phyloP scores from a whole-genome alignment of 139 green algal genomes.

The Zygnema circumcarinatum region DNA sequence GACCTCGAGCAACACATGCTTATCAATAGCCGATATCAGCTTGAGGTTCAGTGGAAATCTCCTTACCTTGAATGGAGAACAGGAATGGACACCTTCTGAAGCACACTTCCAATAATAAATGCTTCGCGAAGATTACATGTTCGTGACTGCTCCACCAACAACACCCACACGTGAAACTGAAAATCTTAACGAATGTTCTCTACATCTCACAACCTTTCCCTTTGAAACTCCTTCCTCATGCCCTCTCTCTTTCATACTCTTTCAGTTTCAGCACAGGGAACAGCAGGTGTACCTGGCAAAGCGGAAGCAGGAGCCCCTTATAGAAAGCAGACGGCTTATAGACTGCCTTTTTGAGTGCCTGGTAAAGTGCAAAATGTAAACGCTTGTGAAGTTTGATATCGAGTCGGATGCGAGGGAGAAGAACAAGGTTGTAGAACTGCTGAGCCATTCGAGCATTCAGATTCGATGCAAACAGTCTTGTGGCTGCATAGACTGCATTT shows the following conservation, averaged over 20 bases:
- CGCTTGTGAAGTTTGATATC: slow-evolving; percentile 87
- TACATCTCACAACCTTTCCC: neutral
- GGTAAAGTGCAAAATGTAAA: slow-evolving; percentile 97
- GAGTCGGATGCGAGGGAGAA: slow-evolving; percentile 86
- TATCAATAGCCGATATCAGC: too few species aligned
- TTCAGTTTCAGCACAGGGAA: neutral
- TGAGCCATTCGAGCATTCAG: slow-evolving; percentile 81
- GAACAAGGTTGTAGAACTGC: slow-evolving; percentile 92
- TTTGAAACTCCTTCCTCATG: neutral
- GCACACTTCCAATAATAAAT: slow-evolving; percentile 87
- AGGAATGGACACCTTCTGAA: slow-evolving; percentile 83
- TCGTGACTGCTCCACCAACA: slow-evolving; percentile 37
- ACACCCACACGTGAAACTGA: slow-evolving; percentile 47
- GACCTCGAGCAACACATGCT: too few species aligned
- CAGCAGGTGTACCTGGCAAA: slow-evolving; percentile 71
- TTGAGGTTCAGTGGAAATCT: neutral
- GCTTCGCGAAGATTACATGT: slow-evolving; percentile 87
- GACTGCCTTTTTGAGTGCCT: slow-evolving; percentile 92
- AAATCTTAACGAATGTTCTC: slow-evolving; percentile 35
- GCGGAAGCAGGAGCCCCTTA: slow-evolving; percentile 92
- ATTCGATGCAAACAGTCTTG: slow-evolving; percentile 95
- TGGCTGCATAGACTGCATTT: slow-evolving; percentile 89
- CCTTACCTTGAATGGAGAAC: slow-evolving; percentile 87
- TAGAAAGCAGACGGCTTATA: slow-evolving; percentile 98
- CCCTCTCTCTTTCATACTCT: neutral